Evolutionary conservation across 441 rosid species (phyloP), one percentile per base, ranked within the genome.

Genomic region (Bocquillonia castaneifolia): DNA sequence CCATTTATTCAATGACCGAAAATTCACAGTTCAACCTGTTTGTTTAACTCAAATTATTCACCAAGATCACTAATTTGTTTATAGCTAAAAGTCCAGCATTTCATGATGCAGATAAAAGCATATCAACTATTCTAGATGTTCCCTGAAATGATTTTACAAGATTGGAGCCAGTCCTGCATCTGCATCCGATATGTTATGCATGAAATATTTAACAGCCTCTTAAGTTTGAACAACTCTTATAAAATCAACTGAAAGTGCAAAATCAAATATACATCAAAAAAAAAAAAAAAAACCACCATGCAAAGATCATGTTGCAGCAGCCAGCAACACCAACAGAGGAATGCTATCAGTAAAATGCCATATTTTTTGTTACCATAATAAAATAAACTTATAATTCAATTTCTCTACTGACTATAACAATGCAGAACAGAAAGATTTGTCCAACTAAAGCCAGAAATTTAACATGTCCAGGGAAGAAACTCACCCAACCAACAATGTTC

Each of bases 401-500:
- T 0, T 31, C 51, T 67, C 22, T 56, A 6, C 42, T 17, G 22
- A 47, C 51, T 17, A 32, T n/a, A 18, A 10, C 36, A 25, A 61
- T 22, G 44, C 42, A 36, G 5, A 57, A 23, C 23, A 50, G 31
- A 10, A 4, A 59, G 20, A 50, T 4, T 34, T 45, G 39, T 22
- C 47, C 10, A 40, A 63, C 56, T 25, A 28, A 47, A 53, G 68
- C 20, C 20, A 42, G 22, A 72, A 59, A 53, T 59, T 45, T 26
- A 66, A 51, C 9, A 54, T 50, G 59, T 9, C 15, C 23, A 71
- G 36, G n/a, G 48, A 74, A 34, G 32, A 75, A 66, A 69, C 90
- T 6, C 83, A 95, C 99, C 98, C 97, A 95, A 63, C 98, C 99
- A 70, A 95, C 95, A 75, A 91, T 83, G 69, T 95, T 95, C 70